Conservation (phyloP, 2,329 filamentous ascomycete species). For the Colletotrichum phormii region DNA sequence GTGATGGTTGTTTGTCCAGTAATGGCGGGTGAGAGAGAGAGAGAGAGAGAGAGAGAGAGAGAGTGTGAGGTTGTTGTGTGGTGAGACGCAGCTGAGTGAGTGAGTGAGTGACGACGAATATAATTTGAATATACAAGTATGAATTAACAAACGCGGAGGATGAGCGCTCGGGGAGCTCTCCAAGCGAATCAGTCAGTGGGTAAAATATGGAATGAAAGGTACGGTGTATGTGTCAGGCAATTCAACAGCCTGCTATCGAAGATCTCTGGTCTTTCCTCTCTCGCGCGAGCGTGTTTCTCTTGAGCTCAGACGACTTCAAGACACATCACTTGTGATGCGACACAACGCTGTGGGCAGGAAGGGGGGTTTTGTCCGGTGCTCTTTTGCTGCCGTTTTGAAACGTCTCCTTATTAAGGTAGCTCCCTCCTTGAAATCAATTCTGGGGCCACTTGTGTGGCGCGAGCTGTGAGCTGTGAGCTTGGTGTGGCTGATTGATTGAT, state of each 20-base stretch:
- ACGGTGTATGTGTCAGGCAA: neutral
- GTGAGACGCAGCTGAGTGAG: neutral
- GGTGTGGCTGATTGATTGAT: slow-evolving; percentile 5
- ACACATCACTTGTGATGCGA: slow-evolving; percentile 18
- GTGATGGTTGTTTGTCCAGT: neutral
- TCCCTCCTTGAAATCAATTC: slow-evolving; percentile 26
- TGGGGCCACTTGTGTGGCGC: slow-evolving; percentile 3
- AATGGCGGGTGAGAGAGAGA: neutral
- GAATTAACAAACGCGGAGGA: slow-evolving; percentile 6
- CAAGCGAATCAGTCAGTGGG: neutral
- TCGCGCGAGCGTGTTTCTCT: neutral
- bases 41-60: too few species aligned
- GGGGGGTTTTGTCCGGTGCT: slow-evolving; percentile 16
- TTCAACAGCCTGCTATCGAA: slow-evolving; percentile 37
- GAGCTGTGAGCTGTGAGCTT: neutral
- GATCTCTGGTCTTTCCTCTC: neutral
- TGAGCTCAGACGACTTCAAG: slow-evolving; percentile 15
- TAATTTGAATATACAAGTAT: neutral
- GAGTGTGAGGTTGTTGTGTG: neutral
- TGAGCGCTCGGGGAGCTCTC: neutral
- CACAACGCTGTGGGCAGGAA: slow-evolving; percentile 27
- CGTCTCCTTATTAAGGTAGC: slow-evolving; percentile 29
- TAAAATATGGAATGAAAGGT: neutral
- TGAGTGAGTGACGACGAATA: neutral
- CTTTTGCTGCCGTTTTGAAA: slow-evolving; percentile 30